Evolutionary conservation across 306 rosid species (phyloP).

Genomic region (Rosa chinensis): DNA sequence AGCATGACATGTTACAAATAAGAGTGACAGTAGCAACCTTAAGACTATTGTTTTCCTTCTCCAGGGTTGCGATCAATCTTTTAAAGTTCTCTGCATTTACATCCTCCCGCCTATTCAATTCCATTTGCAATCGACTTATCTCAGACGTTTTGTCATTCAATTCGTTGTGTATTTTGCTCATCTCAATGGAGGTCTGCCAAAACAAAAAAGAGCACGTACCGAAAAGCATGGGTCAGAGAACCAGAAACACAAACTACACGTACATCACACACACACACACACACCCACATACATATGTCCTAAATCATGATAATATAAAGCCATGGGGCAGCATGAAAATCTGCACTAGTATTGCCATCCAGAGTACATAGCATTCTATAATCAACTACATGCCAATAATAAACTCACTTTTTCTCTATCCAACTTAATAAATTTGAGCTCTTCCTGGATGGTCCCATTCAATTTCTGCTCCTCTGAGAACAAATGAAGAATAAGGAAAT

Average conservation of each 20-base stretch:
- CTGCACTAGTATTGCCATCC: not conserved
- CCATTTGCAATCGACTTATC: conserved; percentile 57
- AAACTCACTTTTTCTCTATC: conserved; percentile 75
- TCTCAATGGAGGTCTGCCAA: conserved; percentile 55
- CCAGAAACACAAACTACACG: conserved; percentile 18
- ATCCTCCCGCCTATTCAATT: conserved; percentile 49
- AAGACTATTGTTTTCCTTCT: conserved; percentile 72
- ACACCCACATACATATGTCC: too few species aligned
- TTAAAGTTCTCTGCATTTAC: conserved; percentile 47
- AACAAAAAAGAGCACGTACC: conserved; percentile 25
- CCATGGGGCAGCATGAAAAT: not conserved
- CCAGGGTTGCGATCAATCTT: conserved; percentile 54
- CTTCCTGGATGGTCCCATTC: conserved; percentile 66
- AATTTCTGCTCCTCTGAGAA: conserved; percentile 69
- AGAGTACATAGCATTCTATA: not conserved
- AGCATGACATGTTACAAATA: not conserved
- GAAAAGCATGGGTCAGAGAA: conserved; percentile 27
- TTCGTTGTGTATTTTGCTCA: conserved; percentile 47
- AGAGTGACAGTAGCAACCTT: conserved; percentile 54
- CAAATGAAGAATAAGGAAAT: conserved; percentile 20
- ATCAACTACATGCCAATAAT: conserved; percentile 1
- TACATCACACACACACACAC: not conserved
- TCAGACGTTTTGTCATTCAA: conserved; percentile 66
- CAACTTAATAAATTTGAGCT: conserved; percentile 54
- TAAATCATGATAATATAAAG: not conserved